These are phyloP conservation scores for Acanthamoeba polyphaga DNA, from an alignment of 208 protist genomes.

Conservation along the genomic window DNA sequence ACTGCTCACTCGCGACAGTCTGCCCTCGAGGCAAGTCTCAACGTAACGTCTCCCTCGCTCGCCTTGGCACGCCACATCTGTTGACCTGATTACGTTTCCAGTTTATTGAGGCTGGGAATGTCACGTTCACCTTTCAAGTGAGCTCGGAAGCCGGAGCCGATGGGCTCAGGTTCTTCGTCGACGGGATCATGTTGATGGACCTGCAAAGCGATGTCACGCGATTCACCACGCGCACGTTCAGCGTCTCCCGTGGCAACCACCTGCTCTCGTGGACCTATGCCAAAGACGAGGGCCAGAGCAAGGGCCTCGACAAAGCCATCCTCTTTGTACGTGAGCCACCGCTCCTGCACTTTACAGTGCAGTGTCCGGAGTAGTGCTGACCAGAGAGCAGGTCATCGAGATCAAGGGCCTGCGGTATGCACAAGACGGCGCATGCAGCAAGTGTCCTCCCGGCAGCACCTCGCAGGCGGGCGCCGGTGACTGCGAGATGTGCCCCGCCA, in stretches of 20 bases:
- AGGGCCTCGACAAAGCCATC: slow-evolving; percentile 42
- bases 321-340: slow-evolving; percentile 9
- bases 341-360: background rate
- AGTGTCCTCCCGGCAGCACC: slow-evolving; percentile 14
- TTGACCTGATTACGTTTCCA: background rate
- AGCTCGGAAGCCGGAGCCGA: slow-evolving; percentile 42
- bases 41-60: background rate
- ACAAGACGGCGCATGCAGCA: slow-evolving; percentile 3
- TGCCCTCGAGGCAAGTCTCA: background rate
- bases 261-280: slow-evolving; percentile 20
- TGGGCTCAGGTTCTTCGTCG: slow-evolving; percentile 20
- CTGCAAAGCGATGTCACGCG: slow-evolving; percentile 27
- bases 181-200: slow-evolving; percentile 6
- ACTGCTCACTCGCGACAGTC: slow-evolving; percentile 4
- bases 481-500: slow-evolving; percentile 25
- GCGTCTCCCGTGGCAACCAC: background rate
- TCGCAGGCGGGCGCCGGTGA: background rate
- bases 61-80: background rate
- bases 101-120: slow-evolving; percentile 22
- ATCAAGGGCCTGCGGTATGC: background rate
- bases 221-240: slow-evolving; percentile 4
- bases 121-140: slow-evolving; percentile 43
- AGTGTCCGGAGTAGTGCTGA: background rate
- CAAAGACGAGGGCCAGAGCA: slow-evolving; percentile 43
- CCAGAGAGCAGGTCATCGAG: background rate